Evolutionary conservation across 176 grass and related monocot genomes (phyloP).

Genomic region (Carex parvula): DNA sequence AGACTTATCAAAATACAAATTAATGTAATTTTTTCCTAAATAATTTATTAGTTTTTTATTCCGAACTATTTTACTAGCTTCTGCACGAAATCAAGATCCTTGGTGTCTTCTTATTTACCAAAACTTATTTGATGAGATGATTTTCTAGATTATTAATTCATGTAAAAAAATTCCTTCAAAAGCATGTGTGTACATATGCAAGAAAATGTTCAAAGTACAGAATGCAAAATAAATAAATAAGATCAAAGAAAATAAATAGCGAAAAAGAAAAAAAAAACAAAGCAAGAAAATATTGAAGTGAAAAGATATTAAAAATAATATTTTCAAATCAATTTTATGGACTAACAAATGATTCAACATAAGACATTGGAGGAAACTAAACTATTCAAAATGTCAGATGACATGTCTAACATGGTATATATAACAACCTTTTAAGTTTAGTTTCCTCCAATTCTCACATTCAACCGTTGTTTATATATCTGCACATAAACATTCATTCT

Average conservation of each 20-base stretch:
- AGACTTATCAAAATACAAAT: no score
- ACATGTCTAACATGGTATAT: neutral
- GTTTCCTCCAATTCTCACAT: constrained; percentile 45
- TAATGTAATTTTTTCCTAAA: no score
- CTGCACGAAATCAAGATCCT: no score
- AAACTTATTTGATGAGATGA: no score
- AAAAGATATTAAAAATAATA: neutral
- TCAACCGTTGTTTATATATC: constrained; percentile 8
- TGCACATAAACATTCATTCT: neutral
- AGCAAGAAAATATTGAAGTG: neutral
- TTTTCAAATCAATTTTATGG: neutral
- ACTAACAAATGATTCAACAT: constrained; percentile 25
- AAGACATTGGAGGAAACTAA: constrained; percentile 54
- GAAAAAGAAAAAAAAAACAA: neutral
- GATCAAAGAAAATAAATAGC: neutral
- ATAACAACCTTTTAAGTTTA: constrained; percentile 28
- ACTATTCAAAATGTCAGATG: constrained; percentile 5
- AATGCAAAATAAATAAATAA: neutral
- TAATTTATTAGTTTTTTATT: no score
- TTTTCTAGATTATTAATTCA: no score
- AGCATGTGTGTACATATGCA: no score
- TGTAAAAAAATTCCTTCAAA: no score
- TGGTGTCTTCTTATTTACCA: no score
- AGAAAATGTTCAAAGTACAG: neutral
- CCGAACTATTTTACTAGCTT: no score